Conservation (phyloP, 495 filamentous ascomycete genomes). For the Letharia lupina region DNA sequence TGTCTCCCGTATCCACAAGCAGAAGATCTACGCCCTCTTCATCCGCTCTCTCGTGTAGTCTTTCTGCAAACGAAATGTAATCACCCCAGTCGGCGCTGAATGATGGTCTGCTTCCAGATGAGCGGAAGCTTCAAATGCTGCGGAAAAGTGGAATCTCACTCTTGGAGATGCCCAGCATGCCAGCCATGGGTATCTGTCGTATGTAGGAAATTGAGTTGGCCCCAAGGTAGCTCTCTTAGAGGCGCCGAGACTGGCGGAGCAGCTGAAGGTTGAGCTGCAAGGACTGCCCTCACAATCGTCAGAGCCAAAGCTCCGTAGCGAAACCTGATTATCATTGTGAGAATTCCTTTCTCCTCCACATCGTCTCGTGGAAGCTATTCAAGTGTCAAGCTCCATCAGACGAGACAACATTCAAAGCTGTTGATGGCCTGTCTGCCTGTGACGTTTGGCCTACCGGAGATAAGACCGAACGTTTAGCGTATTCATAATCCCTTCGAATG, state of each 20-base stretch:
- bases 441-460: slow-evolving; percentile 2
- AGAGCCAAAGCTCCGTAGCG: slow-evolving; percentile 17
- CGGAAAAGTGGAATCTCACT: slow-evolving; percentile 42
- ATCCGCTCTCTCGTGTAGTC: slow-evolving; percentile 71
- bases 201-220: slow-evolving; percentile 87
- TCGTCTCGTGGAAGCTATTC: neutral
- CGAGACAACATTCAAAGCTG: neutral
- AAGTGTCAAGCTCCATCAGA: neutral
- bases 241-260: slow-evolving; percentile 70
- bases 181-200: slow-evolving; percentile 95
- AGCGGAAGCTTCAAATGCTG: slow-evolving; percentile 16
- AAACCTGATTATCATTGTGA: slow-evolving; percentile 22
- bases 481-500: too few relatives aligned
- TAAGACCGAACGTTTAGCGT: neutral
- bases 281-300: slow-evolving; percentile 27
- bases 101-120: slow-evolving; percentile 49
- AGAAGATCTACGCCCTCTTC: slow-evolving; percentile 70
- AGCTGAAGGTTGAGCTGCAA: slow-evolving; percentile 70
- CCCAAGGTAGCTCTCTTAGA: slow-evolving; percentile 78
- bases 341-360: neutral
- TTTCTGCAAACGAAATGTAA: slow-evolving; percentile 85
- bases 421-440: neutral
- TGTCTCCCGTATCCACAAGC: slow-evolving; percentile 87
- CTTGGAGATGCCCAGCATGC: slow-evolving; percentile 87
- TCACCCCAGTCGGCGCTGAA: slow-evolving; percentile 97